Evolutionary conservation across 208 protist species (phyloP), one percentile per base, ranked within the genome.

Genomic region (Phytomonas sp.): DNA sequence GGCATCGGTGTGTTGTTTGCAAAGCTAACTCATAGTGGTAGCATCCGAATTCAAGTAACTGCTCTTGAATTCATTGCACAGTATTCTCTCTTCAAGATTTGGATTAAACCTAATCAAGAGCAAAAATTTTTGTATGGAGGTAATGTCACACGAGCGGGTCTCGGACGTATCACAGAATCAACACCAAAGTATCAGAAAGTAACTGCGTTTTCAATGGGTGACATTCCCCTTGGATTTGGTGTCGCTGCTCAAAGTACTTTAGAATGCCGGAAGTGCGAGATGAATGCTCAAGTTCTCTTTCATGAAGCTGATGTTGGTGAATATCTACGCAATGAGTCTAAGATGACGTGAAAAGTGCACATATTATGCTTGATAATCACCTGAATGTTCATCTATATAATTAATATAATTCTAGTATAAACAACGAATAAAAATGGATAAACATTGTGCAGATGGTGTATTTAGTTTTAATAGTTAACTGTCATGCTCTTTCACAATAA

Each of bases 81-180:
- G 73, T 96, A 95, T 79, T 93, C 91, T 7, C 77, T 94, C 26
- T 98, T 98, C 81, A 99, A 99, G 87, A 94, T 99, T 4, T 99
- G 98, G 98, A 91, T 99, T 34, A 99, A 99, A 79, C 98, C 98
- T n/a, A 92, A 91, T 40, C 94, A 98, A 56, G 99, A 99, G 81
- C 94, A 99, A 74, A 98, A 94, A 60, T 99, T 99, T 79, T 71
- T 99, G 30, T 99, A 99, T 79, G 98, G 98, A 12, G 98, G 99
- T 69, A 95, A 99, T 78, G 89, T 99, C 56, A 90, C 97, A 26
- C 99, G 99, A 69, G 86, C 92, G 29, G 98, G 98, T 29, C 83
- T 99, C 1, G 98, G 97, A 23, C 86, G 98, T 49, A 99, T 99
- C 60, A 99, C 98, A 29, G 98, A 99, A 74, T 85, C 97, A 65